Base-by-base conservation (phyloP, 208 protist species). In the Crithidia bombi region DNA sequence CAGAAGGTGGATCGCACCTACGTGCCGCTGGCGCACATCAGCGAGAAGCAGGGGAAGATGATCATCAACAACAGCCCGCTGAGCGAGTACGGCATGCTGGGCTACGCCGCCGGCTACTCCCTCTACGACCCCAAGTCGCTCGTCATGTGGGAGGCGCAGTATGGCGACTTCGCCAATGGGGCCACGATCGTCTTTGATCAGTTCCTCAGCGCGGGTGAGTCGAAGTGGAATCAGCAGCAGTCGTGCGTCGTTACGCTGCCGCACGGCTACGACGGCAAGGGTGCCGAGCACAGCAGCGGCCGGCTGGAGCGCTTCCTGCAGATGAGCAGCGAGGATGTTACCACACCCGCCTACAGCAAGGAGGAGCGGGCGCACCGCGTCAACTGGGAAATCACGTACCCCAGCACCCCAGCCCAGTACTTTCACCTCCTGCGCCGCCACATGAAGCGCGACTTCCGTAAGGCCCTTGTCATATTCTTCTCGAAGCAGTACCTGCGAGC, bases 151-250 rank as follows among this genome's bases (percentile, higher is more conserved):
- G 98, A 99, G 81, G 98, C 97, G 35, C 98, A 99, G 86, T 99
- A 99, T 81, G 98, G 98, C 69, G 98, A 99, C 83, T 99, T 99
- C 75, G 94, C 97, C 10, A 99, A 99, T 86, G 94, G 95, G 54
- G 98, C 96, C 12, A 93, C 99, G 69, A 98, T 99, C 61, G 97
- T 99, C 41, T 99, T 99, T 69, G 98, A 99, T 79, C 98, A 99
- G 89, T 98, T 97, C 73, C 62, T 98, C 63, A 89, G 87, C 65
- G 59, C 88, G 28, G 96, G 96, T 17, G 98, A 99, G 91, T 80
- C 90, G 76, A 99, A 99, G 83, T 99, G 99, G 98, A 95, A 98
- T 49, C 92, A 98, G 66, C 96, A 98, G 85, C 90, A 90, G 69
- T 94, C 97, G 41, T 86, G 98, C n/a, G 81, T 98, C 19, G 87